These are phyloP conservation scores for Atkinsonella texensis DNA, from an alignment of 2,329 filamentous ascomycete species.

Conservation along the genomic window DNA sequence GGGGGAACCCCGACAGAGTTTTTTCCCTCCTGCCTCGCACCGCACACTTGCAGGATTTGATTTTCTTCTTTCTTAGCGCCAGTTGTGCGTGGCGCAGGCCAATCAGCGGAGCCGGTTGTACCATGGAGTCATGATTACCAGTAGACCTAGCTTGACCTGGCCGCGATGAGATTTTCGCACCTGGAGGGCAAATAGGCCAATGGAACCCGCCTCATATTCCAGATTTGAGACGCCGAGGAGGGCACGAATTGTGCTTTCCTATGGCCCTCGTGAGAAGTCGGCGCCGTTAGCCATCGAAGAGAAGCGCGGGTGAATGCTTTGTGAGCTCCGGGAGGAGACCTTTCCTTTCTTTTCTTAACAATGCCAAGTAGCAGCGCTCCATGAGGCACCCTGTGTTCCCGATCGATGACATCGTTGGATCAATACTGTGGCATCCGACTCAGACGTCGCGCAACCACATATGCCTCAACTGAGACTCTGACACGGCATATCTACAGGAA, in stretches of 20 bases:
- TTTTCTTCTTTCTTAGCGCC: slow-evolving; percentile 9
- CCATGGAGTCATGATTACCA: slow-evolving; percentile 1
- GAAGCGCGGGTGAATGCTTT: not conserved
- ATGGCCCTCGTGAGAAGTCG: not conserved
- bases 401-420: too few species aligned
- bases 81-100: slow-evolving; percentile 5
- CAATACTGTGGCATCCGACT: too few species aligned
- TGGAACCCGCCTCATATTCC: not conserved
- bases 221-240: not conserved
- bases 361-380: too few species aligned
- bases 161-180: not conserved
- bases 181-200: not conserved
- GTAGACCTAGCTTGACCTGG: not conserved
- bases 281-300: not conserved
- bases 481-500: slow-evolving; percentile 9
- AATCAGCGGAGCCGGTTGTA: slow-evolving; percentile 6
- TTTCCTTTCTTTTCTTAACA: too few species aligned
- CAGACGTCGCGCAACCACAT: not conserved
- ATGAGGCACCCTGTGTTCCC: too few species aligned
- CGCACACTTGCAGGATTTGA: too few species aligned
- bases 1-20: not conserved
- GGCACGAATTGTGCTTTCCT: not conserved
- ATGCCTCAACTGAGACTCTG: not conserved
- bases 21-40: too few species aligned
- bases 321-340: too few species aligned